Percentiles rank a stretch among this genome's conserved stretches.
Conservation (phyloP, 2,329 filamentous ascomycete genomes). For the Aureobasidium sp. region DNA sequence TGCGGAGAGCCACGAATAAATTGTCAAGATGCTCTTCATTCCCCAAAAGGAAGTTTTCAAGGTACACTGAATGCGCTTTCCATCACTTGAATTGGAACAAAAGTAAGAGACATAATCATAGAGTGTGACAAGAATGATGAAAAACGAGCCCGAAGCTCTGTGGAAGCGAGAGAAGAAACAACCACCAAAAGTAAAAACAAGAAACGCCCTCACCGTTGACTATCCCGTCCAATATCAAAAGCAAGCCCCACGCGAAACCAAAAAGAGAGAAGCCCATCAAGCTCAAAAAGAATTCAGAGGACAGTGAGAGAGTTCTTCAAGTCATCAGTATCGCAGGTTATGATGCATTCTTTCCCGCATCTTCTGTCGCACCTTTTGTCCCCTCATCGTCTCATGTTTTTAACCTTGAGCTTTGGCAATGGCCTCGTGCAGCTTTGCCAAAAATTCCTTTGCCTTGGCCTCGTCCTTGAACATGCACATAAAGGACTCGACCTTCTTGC, state of each 20-base stretch:
- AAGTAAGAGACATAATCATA: too few relatives aligned
- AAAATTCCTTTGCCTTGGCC: conserved; percentile 42
- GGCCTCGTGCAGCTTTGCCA: conserved; percentile 37
- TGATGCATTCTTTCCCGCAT: background rate
- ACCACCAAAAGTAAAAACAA: background rate
- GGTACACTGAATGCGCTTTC: too few relatives aligned
- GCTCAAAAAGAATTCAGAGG: background rate
- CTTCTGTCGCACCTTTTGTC: background rate
- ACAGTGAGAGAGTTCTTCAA: background rate
- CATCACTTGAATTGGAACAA: too few relatives aligned
- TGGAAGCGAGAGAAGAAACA: too few relatives aligned
- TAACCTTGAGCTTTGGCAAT: conserved; percentile 21
- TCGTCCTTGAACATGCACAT: conserved; percentile 59
- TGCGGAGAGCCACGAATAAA: too few relatives aligned
- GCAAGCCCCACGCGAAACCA: background rate
- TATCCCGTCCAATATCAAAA: background rate
- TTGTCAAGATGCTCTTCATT: too few relatives aligned
- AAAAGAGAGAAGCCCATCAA: background rate
- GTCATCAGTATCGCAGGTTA: background rate
- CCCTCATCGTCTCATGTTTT: background rate
- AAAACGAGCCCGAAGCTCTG: too few relatives aligned
- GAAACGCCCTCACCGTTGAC: background rate
- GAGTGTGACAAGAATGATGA: background rate
- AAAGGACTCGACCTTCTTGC: conserved; percentile 58
- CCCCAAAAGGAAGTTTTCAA: too few relatives aligned